A percentile compares a stretch with the other conserved stretches of the same genome.
These are phyloP conservation scores for Xylaria bambusicola DNA, from an alignment of 495 filamentous ascomycete genomes.

Conservation along the genomic window DNA sequence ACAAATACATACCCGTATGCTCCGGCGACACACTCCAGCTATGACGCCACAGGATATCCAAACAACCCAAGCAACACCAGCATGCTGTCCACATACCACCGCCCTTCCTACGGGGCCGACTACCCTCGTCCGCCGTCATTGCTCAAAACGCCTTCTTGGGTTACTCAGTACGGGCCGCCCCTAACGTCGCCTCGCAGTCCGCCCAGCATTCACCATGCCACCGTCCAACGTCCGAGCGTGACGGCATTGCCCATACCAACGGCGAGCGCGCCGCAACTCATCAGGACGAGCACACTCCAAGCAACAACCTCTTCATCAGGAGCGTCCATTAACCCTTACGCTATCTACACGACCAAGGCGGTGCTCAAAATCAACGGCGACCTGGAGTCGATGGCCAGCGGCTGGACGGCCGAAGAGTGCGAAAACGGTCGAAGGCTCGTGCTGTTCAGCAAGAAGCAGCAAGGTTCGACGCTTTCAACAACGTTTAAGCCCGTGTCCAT, in stretches of 20 bases:
- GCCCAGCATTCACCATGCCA: constrained; percentile 32
- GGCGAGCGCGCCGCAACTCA: constrained; percentile 57
- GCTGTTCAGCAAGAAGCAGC: constrained; percentile 78
- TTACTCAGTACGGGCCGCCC: constrained; percentile 42
- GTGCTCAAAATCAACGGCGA: constrained; percentile 82
- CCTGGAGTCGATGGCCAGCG: constrained; percentile 71
- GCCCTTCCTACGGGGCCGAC: constrained; percentile 47
- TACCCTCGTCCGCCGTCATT: constrained; percentile 46
- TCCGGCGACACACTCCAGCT: constrained; percentile 39
- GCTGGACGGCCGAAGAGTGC: constrained; percentile 81
- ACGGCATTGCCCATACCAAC: constrained; percentile 37
- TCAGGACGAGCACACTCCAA: constrained; percentile 82
- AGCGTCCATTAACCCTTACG: constrained; percentile 75
- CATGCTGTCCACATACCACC: constrained; percentile 49
- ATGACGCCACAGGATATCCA: constrained; percentile 35
- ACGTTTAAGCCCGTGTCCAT: constrained; percentile 70
- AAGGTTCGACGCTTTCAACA: constrained; percentile 68
- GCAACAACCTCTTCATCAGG: constrained; percentile 46
- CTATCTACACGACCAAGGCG: constrained; percentile 84
- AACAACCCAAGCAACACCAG: constrained; percentile 49
- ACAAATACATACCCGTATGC: constrained; percentile 54
- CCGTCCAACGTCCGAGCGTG: constrained; percentile 42
- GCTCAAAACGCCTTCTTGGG: constrained; percentile 53
- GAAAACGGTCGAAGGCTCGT: constrained; percentile 78
- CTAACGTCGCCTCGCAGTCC: constrained; percentile 46